These are phyloP conservation scores for Artemisia princeps DNA, from an alignment of 140 eudicot species.

Conservation along the genomic window DNA sequence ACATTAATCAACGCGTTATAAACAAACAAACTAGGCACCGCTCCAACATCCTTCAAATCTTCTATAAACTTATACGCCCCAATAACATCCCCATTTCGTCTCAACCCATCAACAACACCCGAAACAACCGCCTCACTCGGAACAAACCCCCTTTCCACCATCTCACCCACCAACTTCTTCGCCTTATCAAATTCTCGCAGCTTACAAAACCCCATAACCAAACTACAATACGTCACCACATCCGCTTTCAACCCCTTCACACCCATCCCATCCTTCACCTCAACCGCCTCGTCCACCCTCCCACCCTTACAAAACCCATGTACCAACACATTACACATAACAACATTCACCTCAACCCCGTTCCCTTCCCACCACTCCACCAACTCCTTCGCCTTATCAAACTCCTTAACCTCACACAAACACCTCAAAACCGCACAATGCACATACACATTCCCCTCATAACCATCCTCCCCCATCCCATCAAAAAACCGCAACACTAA, in stretches of 20 bases:
- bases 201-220: slow-evolving; percentile 60
- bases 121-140: slow-evolving; percentile 72
- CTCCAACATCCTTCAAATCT: slow-evolving; percentile 35
- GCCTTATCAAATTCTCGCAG: slow-evolving; percentile 35
- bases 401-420: slow-evolving; percentile 64
- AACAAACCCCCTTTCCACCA: slow-evolving; percentile 56
- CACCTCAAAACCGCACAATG: slow-evolving; percentile 49
- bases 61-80: slow-evolving; percentile 50
- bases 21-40: slow-evolving; percentile 50
- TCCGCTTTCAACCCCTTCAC: slow-evolving; percentile 60
- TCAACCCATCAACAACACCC: slow-evolving; percentile 63
- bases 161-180: slow-evolving; percentile 41
- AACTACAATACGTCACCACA: slow-evolving; percentile 64
- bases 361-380: slow-evolving; percentile 35
- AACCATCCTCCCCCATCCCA: slow-evolving; percentile 31
- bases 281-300: slow-evolving; percentile 54
- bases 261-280: slow-evolving; percentile 36
- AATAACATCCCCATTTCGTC: slow-evolving; percentile 51
- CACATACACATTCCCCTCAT: slow-evolving; percentile 49
- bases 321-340: slow-evolving; percentile 67
- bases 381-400: slow-evolving; percentile 45
- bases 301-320: slow-evolving; percentile 64
- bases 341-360: slow-evolving; percentile 41
- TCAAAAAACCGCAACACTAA: slow-evolving; percentile 51
- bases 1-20: slow-evolving; percentile 65